Evolutionary conservation across 2,329 filamentous ascomycete genomes (phyloP).

Genomic region (Dothideomycetes sp.): DNA sequence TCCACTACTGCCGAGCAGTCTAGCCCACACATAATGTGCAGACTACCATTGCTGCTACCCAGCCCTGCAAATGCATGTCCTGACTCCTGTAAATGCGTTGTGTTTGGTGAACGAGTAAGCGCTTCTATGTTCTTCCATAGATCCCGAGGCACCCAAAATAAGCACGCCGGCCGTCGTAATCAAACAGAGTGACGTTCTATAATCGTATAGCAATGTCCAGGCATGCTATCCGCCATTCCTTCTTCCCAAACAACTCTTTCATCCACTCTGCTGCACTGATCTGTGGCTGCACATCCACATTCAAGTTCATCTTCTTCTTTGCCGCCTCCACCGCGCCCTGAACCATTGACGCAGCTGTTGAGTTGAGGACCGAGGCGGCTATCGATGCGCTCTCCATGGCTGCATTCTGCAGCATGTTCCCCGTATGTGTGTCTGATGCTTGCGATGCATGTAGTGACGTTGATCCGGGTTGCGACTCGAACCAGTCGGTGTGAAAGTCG

Average conservation of each 20-base stretch:
- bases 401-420: conserved; percentile 18
- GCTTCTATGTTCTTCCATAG: too few relatives aligned
- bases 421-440: conserved; percentile 12
- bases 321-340: conserved; percentile 55
- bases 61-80: neutral
- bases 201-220: conserved; percentile 78
- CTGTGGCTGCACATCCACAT: conserved; percentile 50
- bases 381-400: conserved; percentile 56
- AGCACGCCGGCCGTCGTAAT: too few relatives aligned
- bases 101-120: too few relatives aligned
- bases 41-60: too few relatives aligned
- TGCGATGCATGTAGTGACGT: conserved; percentile 14
- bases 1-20: too few relatives aligned
- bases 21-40: too few relatives aligned
- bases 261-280: conserved; percentile 79
- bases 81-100: neutral
- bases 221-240: conserved; percentile 85
- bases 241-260: conserved; percentile 64
- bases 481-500: conserved; percentile 88
- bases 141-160: too few relatives aligned
- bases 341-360: conserved; percentile 56
- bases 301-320: conserved; percentile 30
- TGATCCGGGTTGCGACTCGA: conserved; percentile 57
- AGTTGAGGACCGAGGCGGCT: conserved; percentile 45
- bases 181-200: too few relatives aligned